phyloP scores from a whole-genome alignment of 129 eudicot species.

The Flaveria brownii region DNA sequence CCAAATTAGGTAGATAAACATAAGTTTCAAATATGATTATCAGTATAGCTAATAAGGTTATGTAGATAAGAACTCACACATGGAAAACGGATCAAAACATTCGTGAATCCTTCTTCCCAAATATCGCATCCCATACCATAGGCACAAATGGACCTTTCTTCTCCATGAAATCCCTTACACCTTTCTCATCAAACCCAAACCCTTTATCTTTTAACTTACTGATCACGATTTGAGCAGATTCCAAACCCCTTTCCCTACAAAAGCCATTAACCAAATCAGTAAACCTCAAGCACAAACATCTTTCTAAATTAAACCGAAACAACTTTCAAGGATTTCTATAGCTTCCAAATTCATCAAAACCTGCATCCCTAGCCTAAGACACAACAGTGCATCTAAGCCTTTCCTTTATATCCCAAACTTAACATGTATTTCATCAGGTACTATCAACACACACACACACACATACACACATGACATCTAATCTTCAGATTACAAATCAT shows the following conservation, averaged over 20 bases:
- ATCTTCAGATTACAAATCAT: no score
- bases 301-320: no score
- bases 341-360: no score
- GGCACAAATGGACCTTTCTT: conserved; percentile 79
- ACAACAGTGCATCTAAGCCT: no score
- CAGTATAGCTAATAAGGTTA: background rate
- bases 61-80: background rate
- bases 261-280: conserved; percentile 62
- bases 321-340: no score
- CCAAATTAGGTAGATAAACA: background rate
- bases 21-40: background rate
- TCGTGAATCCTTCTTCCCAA: conserved; percentile 61
- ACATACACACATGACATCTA: no score
- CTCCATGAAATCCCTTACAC: conserved; percentile 63
- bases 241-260: conserved; percentile 74
- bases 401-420: no score
- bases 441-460: no score
- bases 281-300: no score
- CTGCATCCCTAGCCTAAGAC: no score
- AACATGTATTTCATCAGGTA: no score
- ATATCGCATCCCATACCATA: conserved; percentile 84
- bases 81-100: conserved; percentile 21
- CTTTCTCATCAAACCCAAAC: conserved; percentile 63
- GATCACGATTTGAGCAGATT: conserved; percentile 57
- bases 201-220: conserved; percentile 62